A percentile compares a stretch with the other conserved stretches of the same genome.
Evolutionary conservation across 768 basidiomycete genomes (phyloP).

Genomic region (Xanthoconium purpureum): DNA sequence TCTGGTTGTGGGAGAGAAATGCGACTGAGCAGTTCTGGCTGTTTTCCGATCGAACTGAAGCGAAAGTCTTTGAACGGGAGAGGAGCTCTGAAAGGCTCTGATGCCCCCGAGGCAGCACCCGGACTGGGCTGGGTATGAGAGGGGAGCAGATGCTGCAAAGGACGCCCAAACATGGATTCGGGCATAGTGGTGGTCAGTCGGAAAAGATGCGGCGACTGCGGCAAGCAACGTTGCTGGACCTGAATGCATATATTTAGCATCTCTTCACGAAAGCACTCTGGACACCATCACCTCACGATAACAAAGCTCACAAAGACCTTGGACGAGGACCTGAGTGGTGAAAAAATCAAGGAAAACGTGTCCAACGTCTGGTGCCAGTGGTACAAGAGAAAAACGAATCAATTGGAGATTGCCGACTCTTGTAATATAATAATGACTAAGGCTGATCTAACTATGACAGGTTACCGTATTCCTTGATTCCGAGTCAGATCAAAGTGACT

Average conservation of each 20-base stretch:
- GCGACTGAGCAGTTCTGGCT: constrained; percentile 50
- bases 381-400: background rate
- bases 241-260: constrained; percentile 16
- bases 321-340: background rate
- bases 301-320: background rate
- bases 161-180: constrained; percentile 30
- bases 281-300: constrained; percentile 15
- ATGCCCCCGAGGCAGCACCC: background rate
- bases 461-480: no score
- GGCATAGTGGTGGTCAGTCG: constrained; percentile 21
- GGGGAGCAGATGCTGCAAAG: constrained; percentile 25
- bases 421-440: background rate
- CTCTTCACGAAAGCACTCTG: background rate
- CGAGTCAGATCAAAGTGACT: no score
- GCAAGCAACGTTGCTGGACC: background rate
- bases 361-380: background rate
- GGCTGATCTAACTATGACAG: background rate
- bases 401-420: constrained; percentile 13
- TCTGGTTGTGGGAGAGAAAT: constrained; percentile 38
- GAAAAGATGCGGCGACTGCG: constrained; percentile 13
- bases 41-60: constrained; percentile 54
- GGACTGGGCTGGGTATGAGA: background rate
- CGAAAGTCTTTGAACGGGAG: constrained; percentile 40
- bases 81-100: constrained; percentile 11
- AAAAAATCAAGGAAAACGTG: constrained; percentile 1